A percentile compares a stretch with the other conserved stretches of the same genome.
Evolutionary conservation across 1,284 basidiomycete genomes (phyloP).

Genomic region (Caloboletus inedulis): DNA sequence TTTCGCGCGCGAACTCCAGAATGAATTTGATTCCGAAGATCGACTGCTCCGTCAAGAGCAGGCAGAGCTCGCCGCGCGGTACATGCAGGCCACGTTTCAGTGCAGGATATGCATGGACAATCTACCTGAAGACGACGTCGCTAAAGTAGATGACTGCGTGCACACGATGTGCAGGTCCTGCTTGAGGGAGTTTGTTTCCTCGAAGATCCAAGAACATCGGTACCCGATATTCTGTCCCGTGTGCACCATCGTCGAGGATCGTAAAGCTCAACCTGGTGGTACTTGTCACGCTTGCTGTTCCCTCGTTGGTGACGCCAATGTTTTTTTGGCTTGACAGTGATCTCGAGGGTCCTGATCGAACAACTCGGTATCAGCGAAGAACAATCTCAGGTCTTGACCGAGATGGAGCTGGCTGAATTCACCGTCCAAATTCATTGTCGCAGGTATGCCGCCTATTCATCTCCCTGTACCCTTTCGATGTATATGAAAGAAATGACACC

Average conservation of each 20-base stretch:
- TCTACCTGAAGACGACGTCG: conserved; percentile 44
- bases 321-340: conserved; percentile 30
- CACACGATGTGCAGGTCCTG: conserved; percentile 59
- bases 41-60: conserved; percentile 40
- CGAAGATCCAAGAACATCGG: conserved; percentile 49
- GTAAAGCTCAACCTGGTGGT: conserved; percentile 38
- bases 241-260: conserved; percentile 39
- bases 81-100: conserved; percentile 34
- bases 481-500: neutral
- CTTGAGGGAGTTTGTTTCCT: conserved; percentile 41
- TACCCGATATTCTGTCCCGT: conserved; percentile 62
- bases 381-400: conserved; percentile 47
- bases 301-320: neutral
- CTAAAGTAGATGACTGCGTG: conserved; percentile 44
- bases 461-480: no score
- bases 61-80: conserved; percentile 30
- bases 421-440: conserved; percentile 46
- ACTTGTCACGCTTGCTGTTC: conserved; percentile 16
- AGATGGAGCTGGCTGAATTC: conserved; percentile 52
- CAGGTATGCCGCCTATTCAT: neutral
- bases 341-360: conserved; percentile 42
- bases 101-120: conserved; percentile 61
- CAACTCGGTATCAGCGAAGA: conserved; percentile 49
- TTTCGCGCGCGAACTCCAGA: conserved; percentile 38
- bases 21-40: conserved; percentile 47